Conservation (phyloP, 2,329 filamentous ascomycete species). For the Cladosporium sp. region DNA sequence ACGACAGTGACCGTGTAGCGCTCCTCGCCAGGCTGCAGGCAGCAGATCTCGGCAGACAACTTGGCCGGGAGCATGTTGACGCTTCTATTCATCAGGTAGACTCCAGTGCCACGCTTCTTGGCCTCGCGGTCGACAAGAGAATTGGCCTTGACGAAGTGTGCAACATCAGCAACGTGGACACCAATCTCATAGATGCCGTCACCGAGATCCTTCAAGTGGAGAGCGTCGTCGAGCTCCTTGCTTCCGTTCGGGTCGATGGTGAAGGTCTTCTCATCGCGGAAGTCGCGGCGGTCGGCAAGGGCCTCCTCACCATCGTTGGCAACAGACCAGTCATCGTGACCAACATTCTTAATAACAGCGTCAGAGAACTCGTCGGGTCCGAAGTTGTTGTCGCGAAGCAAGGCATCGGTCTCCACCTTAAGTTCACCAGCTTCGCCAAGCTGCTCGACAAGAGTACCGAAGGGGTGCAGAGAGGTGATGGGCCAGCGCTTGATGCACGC, state of each 20-base stretch:
- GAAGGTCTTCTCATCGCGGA: constrained; percentile 83
- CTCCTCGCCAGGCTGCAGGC: constrained; percentile 81
- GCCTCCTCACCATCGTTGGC: constrained; percentile 76
- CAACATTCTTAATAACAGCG: constrained; percentile 88
- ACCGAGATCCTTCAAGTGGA: constrained; percentile 81
- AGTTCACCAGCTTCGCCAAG: constrained; percentile 96
- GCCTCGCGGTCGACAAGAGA: constrained; percentile 95
- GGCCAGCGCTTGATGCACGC: constrained; percentile 99
- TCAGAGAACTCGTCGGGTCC: constrained; percentile 96
- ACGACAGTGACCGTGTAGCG: constrained; percentile 89
- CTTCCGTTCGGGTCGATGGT: constrained; percentile 89
- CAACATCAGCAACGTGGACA: constrained; percentile 90
- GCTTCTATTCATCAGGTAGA: constrained; percentile 88
- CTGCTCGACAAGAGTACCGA: constrained; percentile 95
- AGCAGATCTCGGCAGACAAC: constrained; percentile 83
- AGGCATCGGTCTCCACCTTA: constrained; percentile 95
- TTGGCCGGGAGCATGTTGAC: constrained; percentile 85
- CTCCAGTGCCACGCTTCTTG: constrained; percentile 94
- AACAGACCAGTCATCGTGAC: constrained; percentile 87
- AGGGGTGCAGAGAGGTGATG: constrained; percentile 98
- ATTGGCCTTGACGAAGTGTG: constrained; percentile 95
- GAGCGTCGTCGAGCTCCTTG: constrained; percentile 84
- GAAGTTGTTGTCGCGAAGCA: constrained; percentile 98
- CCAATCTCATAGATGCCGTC: constrained; percentile 92
- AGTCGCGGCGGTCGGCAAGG: constrained; percentile 77